Base-by-base conservation (phyloP, 1,284 basidiomycete species). In the Puccinia novopanici region DNA sequence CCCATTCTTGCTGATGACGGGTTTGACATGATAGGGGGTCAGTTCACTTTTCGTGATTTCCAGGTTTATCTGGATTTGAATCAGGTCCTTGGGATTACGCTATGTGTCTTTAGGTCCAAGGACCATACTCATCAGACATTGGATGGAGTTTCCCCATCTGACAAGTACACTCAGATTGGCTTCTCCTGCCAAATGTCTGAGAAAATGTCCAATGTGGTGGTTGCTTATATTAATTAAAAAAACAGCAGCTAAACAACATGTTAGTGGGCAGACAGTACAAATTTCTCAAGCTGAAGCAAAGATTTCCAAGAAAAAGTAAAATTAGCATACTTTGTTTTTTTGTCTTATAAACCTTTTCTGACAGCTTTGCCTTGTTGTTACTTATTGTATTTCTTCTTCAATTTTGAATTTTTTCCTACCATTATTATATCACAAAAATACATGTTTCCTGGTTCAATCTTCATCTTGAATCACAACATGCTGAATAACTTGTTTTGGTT, bases 101-200 rank as follows among this genome's bases (percentile, higher is more conserved):
- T 68, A 8, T 68, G 65, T 17, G 40, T 68, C 65, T 68, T 68
- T 40, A 68, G n/a, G 40, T 68, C 65, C 5, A n/a, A 48, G 9
- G 13, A 22, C 34, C 40, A n/a, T 12, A 3, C n/a, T 15, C 65
- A 68, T 48, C 65, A 68, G 22, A 68, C 30, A 45, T 24, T 68
- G 10, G 19, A 22, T 68, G 65, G 65, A 45, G 17, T 12, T 48
- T 68, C 40, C 10, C 40, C 22, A 2, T 45, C 40, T 68, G 65
- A 24, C 2, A 68, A 68, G 65, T 68, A 68, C 24, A 68, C 65
- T 24, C 17, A 40, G 10, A 68, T 68, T 48, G 37, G 65, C n/a
- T 48, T 68, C 19, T 68, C 65, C 19, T 68, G 65, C 24, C 65
- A 68, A n/a, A 68, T 68, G 40, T 68, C 65, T 68, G 22, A 45